Evolutionary conservation across 805 yeast species (phyloP).

Genomic region (Babjeviella inositovora): DNA sequence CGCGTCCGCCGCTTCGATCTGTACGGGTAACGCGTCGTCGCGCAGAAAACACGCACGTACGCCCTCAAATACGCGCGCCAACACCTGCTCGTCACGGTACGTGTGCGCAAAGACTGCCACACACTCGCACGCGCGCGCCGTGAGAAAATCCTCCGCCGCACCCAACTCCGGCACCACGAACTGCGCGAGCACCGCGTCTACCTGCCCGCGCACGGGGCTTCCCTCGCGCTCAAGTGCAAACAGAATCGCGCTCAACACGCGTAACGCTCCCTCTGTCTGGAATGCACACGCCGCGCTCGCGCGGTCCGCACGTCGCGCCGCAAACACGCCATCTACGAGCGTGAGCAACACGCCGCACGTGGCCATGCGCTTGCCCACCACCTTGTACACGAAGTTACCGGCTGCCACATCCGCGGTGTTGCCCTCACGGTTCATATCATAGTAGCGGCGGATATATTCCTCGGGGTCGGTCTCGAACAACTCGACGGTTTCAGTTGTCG

Average conservation of each 20-base stretch:
- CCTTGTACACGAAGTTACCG: slow-evolving; percentile 22
- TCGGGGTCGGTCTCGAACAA: slow-evolving; percentile 27
- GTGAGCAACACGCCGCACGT: slow-evolving; percentile 7
- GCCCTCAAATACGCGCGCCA: slow-evolving; percentile 15
- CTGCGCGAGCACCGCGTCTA: no score
- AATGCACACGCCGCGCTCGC: no score
- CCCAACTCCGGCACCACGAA: no score
- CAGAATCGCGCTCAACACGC: no score
- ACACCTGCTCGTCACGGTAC: slow-evolving; percentile 12
- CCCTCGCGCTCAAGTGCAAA: no score
- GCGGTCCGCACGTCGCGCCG: no score
- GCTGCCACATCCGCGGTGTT: slow-evolving; percentile 34
- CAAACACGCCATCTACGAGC: no score
- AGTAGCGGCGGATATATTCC: slow-evolving; percentile 23
- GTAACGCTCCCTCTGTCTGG: no score
- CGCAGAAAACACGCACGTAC: slow-evolving; percentile 22
- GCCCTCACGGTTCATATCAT: slow-evolving; percentile 27
- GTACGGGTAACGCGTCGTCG: slow-evolving; percentile 27
- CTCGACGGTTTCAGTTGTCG: slow-evolving; percentile 18
- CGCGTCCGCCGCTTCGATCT: slow-evolving; percentile 35
- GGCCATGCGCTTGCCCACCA: slow-evolving; percentile 16
- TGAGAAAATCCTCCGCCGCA: no score
- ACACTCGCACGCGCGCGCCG: no score
- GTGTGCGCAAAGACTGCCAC: slow-evolving; percentile 7
- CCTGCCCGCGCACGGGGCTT: no score